Conservation (phyloP, 352 stramenopile genomes). For the Poterioochromonas sp. region DNA sequence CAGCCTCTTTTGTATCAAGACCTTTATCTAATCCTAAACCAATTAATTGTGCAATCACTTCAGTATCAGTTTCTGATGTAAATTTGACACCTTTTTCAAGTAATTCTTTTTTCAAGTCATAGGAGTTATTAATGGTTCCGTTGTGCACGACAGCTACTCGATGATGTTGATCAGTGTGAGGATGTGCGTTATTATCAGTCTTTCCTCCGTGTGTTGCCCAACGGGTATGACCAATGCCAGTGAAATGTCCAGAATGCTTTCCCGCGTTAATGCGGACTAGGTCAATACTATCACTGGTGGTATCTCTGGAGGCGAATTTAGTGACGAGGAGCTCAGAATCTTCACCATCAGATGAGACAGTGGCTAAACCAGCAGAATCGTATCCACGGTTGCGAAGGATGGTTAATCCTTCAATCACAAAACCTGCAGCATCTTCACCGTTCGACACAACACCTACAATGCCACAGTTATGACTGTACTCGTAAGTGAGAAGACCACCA, state of each 20-base stretch:
- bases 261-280: conserved; percentile 62
- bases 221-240: conserved; percentile 95
- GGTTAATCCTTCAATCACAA: conserved; percentile 62
- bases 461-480: no score
- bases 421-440: conserved; percentile 37
- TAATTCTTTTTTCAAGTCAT: conserved; percentile 54
- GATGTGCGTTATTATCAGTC: conserved; percentile 95
- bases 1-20: conserved; percentile 44
- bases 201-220: conserved; percentile 97
- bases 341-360: conserved; percentile 59
- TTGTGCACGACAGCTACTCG: conserved; percentile 94
- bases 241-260: conserved; percentile 66
- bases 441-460: conserved; percentile 12
- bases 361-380: conserved; percentile 91
- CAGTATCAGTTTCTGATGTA: conserved; percentile 89
- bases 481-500: no score
- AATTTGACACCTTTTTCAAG: conserved; percentile 75
- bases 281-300: conserved; percentile 54
- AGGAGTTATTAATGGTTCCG: conserved; percentile 93
- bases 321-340: conserved; percentile 61
- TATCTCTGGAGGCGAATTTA: conserved; percentile 78
- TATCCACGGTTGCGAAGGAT: conserved; percentile 88
- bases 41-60: conserved; percentile 95
- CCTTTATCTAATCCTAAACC: conserved; percentile 70
- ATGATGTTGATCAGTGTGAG: conserved; percentile 82